Percentiles rank a stretch among this genome's conserved stretches.
phyloP scores from a whole-genome alignment of 169 alveolate genomes.

The Ichthyophthirius multifiliis region DNA sequence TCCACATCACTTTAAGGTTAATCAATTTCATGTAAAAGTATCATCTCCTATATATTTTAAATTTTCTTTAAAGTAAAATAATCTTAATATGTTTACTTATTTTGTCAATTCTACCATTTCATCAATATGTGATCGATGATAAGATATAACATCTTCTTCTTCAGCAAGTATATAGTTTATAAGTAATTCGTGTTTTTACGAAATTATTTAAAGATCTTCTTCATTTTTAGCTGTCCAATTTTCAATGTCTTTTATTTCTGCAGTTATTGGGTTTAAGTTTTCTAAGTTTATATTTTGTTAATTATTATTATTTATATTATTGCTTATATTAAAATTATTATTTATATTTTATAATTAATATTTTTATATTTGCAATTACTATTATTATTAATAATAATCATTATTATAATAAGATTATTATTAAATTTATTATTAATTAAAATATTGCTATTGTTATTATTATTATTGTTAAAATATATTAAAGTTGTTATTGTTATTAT shows the following conservation, averaged over 20 bases:
- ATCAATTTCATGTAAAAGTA: constrained; percentile 80
- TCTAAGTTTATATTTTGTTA: no score
- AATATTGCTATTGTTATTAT: no score
- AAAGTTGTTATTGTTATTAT: no score
- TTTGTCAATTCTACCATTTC: constrained; percentile 78
- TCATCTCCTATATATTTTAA: constrained; percentile 62
- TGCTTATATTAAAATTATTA: no score
- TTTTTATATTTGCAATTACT: no score
- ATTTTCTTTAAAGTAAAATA: no score
- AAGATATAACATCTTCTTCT: constrained; percentile 79
- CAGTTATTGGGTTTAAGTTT: constrained; percentile 21
- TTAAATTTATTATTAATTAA: no score
- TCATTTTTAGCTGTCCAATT: constrained; percentile 49
- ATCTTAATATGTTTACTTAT: constrained; percentile 23
- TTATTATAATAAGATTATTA: no score
- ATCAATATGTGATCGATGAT: constrained; percentile 79
- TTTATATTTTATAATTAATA: no score
- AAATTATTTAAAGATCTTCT: constrained; percentile 60
- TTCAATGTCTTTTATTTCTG: constrained; percentile 36
- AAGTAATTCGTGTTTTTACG: constrained; percentile 78
- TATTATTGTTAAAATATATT: no score
- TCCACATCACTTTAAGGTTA: constrained; percentile 87
- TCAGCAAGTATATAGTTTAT: constrained; percentile 74
- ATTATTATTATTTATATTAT: no score
- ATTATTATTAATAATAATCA: no score